Evolutionary conservation across 371 early-diverging fungal species (phyloP).

Genomic region (Blakeslea trispora): DNA sequence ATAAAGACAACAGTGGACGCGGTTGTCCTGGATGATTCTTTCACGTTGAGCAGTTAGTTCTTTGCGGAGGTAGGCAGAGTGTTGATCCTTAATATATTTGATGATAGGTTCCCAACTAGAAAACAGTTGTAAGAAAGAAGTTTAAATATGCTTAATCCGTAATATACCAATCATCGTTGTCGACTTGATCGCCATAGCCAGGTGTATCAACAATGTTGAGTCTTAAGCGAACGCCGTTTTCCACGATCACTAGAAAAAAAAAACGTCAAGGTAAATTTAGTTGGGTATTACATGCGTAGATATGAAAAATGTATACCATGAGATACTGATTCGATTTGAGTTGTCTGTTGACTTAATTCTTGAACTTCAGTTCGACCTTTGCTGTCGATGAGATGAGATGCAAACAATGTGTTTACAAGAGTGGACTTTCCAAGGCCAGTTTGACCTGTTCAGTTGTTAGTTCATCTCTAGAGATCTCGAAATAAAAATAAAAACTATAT

Average conservation of each 20-base stretch:
- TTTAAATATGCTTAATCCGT: neutral
- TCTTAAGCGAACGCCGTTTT: slow-evolving; percentile 80
- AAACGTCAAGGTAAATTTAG: no score
- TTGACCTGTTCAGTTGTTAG: slow-evolving; percentile 67
- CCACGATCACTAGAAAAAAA: slow-evolving; percentile 68
- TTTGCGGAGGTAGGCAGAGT: slow-evolving; percentile 85
- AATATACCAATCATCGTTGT: slow-evolving; percentile 82
- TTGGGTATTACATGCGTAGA: neutral
- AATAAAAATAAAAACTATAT: neutral
- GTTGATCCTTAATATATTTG: slow-evolving; percentile 92
- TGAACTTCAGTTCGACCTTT: slow-evolving; percentile 74
- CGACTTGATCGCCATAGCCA: slow-evolving; percentile 80
- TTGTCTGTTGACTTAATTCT: slow-evolving; percentile 76
- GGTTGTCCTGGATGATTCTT: slow-evolving; percentile 79
- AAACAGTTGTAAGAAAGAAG: neutral
- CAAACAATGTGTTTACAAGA: slow-evolving; percentile 94
- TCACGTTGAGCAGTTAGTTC: slow-evolving; percentile 85
- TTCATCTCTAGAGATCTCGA: neutral
- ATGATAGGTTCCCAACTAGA: slow-evolving; percentile 85
- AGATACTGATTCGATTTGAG: slow-evolving; percentile 80
- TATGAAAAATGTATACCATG: slow-evolving; percentile 55
- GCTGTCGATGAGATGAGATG: slow-evolving; percentile 82
- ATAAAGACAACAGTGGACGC: slow-evolving; percentile 81
- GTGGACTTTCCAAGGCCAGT: slow-evolving; percentile 99
- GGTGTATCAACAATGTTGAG: slow-evolving; percentile 85